phyloP scores from a whole-genome alignment of 2,329 filamentous ascomycete species.

The Purpureocillium lavendulum region DNA sequence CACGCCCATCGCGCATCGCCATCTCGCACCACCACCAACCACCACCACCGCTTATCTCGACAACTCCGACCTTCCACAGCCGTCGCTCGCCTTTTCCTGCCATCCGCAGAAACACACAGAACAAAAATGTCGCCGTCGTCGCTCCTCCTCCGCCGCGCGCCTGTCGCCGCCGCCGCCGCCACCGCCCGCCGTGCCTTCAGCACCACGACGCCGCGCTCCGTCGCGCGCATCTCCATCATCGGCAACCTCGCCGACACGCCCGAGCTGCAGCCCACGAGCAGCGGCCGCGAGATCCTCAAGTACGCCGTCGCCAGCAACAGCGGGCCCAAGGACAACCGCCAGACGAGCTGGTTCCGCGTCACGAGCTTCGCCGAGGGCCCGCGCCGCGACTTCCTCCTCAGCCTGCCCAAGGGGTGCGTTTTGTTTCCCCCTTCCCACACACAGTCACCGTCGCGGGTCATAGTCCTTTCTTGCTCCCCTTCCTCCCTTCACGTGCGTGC shows the following conservation, averaged over 20 bases:
- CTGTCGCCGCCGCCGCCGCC: conserved; percentile 35
- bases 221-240: conserved; percentile 79
- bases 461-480: too few species aligned
- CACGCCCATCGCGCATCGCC: too few species aligned
- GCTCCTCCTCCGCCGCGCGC: conserved; percentile 43
- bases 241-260: conserved; percentile 76
- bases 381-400: conserved; percentile 62
- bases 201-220: conserved; percentile 52
- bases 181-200: conserved; percentile 61
- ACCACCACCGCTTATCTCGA: background rate
- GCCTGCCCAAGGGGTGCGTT: conserved; percentile 77
- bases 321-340: conserved; percentile 60
- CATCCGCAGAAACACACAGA: too few species aligned
- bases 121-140: conserved; percentile 30
- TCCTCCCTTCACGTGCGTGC: too few species aligned
- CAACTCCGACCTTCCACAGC: too few species aligned
- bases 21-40: too few species aligned
- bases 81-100: background rate
- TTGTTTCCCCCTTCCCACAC: conserved; percentile 1
- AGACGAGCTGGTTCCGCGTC: conserved; percentile 81
- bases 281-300: conserved; percentile 64
- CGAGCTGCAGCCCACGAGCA: conserved; percentile 62
- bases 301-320: conserved; percentile 67
- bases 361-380: conserved; percentile 65
- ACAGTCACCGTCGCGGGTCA: background rate